phyloP scores from a whole-genome alignment of 2,329 filamentous ascomycete genomes.

The Calonectria pauciramosa region DNA sequence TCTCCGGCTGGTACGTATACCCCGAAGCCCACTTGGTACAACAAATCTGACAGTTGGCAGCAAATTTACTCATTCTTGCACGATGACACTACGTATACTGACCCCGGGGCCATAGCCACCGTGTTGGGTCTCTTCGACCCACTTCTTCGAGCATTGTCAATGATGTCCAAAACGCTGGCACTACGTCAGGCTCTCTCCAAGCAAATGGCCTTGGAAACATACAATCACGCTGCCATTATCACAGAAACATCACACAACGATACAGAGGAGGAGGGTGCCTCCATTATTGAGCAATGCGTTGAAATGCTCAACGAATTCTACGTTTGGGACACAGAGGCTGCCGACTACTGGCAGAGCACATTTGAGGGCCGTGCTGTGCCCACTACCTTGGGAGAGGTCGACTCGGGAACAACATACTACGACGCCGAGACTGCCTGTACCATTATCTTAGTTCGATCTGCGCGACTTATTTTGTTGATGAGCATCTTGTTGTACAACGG shows the following conservation, averaged over 20 bases:
- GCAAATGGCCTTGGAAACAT: constrained; percentile 15
- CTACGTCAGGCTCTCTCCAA: constrained; percentile 32
- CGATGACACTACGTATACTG: constrained; percentile 47
- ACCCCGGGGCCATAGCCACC: constrained; percentile 47
- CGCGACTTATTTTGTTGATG: constrained; percentile 47
- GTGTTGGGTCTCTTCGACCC: constrained; percentile 48
- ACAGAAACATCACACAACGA: background rate
- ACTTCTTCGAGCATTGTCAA: constrained; percentile 46
- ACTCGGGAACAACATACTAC: constrained; percentile 36
- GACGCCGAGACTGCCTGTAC: constrained; percentile 51
- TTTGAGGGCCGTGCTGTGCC: constrained; percentile 47
- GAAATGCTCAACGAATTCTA: constrained; percentile 48
- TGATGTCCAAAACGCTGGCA: constrained; percentile 47
- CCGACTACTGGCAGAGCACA: constrained; percentile 47
- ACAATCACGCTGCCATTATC: background rate
- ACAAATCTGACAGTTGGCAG: constrained; percentile 24
- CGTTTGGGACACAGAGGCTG: constrained; percentile 48
- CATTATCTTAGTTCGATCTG: constrained; percentile 49
- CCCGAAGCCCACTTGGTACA: background rate
- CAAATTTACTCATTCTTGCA: constrained; percentile 52
- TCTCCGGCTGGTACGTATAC: constrained; percentile 46
- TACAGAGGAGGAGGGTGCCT: constrained; percentile 20
- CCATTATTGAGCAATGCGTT: constrained; percentile 41
- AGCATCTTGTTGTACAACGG: constrained; percentile 46
- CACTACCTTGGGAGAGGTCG: constrained; percentile 45